Evolutionary conservation across 768 basidiomycete species (phyloP).

Genomic region (Filobasidium wieringae): DNA sequence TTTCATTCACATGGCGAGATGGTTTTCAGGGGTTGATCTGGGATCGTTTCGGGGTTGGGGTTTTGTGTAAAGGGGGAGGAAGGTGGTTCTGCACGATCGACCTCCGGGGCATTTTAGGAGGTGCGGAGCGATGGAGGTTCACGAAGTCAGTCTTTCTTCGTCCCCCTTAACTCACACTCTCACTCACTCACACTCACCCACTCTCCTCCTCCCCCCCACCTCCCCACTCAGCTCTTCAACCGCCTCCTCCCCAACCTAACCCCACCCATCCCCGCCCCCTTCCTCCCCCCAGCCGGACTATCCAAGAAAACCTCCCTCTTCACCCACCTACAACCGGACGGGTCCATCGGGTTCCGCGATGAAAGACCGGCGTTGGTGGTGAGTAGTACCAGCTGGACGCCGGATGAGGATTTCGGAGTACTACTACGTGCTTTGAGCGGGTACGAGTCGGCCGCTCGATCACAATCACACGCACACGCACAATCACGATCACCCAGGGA

Average conservation of each 20-base stretch:
- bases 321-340: constrained; percentile 10
- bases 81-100: constrained; percentile 71
- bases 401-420: constrained; percentile 86
- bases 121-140: constrained; percentile 56
- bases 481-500: no score
- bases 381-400: constrained; percentile 92
- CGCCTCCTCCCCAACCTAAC: constrained; percentile 45
- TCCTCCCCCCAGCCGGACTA: constrained; percentile 26
- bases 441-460: constrained; percentile 55
- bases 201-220: neutral
- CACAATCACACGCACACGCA: neutral
- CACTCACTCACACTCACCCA: neutral
- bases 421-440: constrained; percentile 59
- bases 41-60: no score
- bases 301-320: constrained; percentile 43
- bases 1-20: no score
- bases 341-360: constrained; percentile 36
- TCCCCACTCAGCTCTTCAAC: constrained; percentile 34
- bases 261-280: constrained; percentile 51
- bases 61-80: constrained; percentile 65
- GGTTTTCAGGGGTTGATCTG: no score
- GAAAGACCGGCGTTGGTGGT: constrained; percentile 79
- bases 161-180: neutral
- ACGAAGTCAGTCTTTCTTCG: constrained; percentile 50
- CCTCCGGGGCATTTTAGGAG: constrained; percentile 75